Base-by-base conservation (phyloP, 164 flowering plant species). In the Cinnamomum micranthum region DNA sequence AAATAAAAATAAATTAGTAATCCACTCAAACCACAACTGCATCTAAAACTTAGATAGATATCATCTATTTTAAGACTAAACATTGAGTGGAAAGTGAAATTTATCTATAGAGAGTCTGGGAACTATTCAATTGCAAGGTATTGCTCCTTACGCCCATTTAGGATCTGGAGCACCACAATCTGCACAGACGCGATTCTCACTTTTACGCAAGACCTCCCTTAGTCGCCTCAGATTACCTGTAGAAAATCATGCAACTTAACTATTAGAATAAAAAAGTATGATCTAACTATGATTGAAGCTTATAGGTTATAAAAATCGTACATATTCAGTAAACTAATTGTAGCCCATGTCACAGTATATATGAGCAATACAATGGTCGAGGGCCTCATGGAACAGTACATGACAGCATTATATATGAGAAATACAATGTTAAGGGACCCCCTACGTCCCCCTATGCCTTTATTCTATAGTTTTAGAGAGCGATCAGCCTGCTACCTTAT, bases 141-240 rank as follows among this genome's bases (percentile, higher is more conserved):
- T 35, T 22, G 50, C 31, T 71, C 86, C 99, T 89, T 92, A 95
- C 99, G 99, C 99, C 99, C 99, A 95, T 81, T 92, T 95, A 71
- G 99, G 99, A 83, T 95, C 99, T 73, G 93, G 92, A 72, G 98
- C 94, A 82, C 87, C 84, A 81, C 99, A 95, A 82, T 95, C 99
- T 75, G 99, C 99, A 87, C 99, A 95, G 70, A 60, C 9, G 65
- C 88, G 97, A 77, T 95, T 95, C 71, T 93, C 99, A 58, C 78
- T 83, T 77, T 89, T 84, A 67, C 27, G 80, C 85, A 92, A 72
- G 67, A 95, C 80, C 71, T 87, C 95, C 75, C 81, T 93, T 71
- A 95, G 78, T 85, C 89, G 90, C 81, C 89, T 85, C 71, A 66
- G 0, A 62, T 88, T 91, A 75, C 91, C 99, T 95, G 84, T 59